A percentile compares a stretch with the other conserved stretches of the same genome.
Evolutionary conservation across 2,329 filamentous ascomycete genomes (phyloP).

Genomic region (Sporothrix brasiliensis): DNA sequence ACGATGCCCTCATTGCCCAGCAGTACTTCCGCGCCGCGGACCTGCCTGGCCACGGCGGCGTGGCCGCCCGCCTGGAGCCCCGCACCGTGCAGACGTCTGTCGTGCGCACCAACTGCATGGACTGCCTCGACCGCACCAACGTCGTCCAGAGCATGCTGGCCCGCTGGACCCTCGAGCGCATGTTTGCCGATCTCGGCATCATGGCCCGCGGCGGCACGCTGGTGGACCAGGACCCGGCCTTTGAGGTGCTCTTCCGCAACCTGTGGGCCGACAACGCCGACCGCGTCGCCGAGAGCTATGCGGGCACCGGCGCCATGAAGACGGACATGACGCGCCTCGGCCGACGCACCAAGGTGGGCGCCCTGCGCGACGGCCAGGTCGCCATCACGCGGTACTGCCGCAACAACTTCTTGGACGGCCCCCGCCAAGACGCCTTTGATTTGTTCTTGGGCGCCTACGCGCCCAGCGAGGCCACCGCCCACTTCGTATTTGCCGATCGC

Average conservation of each 20-base stretch:
- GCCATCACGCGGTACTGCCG: slow-evolving; percentile 85
- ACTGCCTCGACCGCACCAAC: slow-evolving; percentile 96
- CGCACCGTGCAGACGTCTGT: slow-evolving; percentile 83
- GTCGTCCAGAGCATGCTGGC: slow-evolving; percentile 97
- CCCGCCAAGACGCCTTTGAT: slow-evolving; percentile 92
- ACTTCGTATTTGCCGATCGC: slow-evolving; percentile 78
- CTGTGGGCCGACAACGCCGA: slow-evolving; percentile 99
- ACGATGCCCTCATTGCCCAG: slow-evolving; percentile 73
- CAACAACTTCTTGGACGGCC: slow-evolving; percentile 95
- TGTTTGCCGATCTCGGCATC: slow-evolving; percentile 82
- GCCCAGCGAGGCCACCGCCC: slow-evolving; percentile 68
- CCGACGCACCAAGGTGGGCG: slow-evolving; percentile 80
- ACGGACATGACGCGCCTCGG: slow-evolving; percentile 97
- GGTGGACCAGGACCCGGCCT: slow-evolving; percentile 72
- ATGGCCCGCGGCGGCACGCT: slow-evolving; percentile 76
- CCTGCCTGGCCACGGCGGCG: slow-evolving; percentile 69
- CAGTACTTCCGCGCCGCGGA: slow-evolving; percentile 93
- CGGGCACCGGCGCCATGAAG: slow-evolving; percentile 95
- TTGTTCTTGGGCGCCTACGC: slow-evolving; percentile 87
- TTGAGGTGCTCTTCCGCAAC: slow-evolving; percentile 93
- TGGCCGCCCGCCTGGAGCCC: slow-evolving; percentile 73
- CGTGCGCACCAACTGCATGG: slow-evolving; percentile 98
- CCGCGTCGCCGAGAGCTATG: slow-evolving; percentile 88
- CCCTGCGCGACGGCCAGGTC: slow-evolving; percentile 83
- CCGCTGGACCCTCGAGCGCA: slow-evolving; percentile 82